A percentile compares a stretch with the other conserved stretches of the same genome.
Evolutionary conservation across 1,284 basidiomycete species (phyloP).

Genomic region (Pseudozyma sp.): DNA sequence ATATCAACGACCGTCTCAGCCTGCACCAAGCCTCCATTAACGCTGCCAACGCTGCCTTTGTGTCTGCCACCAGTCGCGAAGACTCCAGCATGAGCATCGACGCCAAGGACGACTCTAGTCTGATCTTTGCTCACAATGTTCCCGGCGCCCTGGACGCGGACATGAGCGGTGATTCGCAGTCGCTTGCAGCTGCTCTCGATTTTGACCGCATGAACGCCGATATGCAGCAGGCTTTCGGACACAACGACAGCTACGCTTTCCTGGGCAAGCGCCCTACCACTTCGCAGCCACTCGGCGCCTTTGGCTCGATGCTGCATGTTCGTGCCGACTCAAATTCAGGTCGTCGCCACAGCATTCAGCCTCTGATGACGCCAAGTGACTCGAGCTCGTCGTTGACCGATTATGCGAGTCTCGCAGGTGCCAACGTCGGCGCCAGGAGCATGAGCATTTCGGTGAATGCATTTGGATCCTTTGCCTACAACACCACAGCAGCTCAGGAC

Average conservation of each 20-base stretch:
- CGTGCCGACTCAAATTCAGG: conserved; percentile 44
- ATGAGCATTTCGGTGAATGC: conserved; percentile 47
- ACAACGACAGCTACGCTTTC: conserved; percentile 14
- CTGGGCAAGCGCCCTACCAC: conserved; percentile 40
- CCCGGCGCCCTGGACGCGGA: conserved; percentile 18
- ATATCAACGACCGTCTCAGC: conserved; percentile 26
- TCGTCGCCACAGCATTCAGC: conserved; percentile 60
- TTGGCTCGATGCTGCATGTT: conserved; percentile 27
- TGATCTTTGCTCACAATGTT: conserved; percentile 33
- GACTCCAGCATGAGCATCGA: conserved; percentile 12
- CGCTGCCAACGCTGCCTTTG: conserved; percentile 52
- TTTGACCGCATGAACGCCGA: conserved; percentile 43
- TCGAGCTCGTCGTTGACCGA: conserved; percentile 33
- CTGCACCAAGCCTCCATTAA: conserved; percentile 35
- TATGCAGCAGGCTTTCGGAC: conserved; percentile 23
- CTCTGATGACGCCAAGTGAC: conserved; percentile 45
- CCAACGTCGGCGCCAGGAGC: conserved; percentile 24
- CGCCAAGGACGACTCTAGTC: conserved; percentile 15
- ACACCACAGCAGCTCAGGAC: conserved; percentile 15
- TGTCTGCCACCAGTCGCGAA: conserved; percentile 36
- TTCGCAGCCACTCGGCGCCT: conserved; percentile 6
- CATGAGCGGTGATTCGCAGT: conserved; percentile 36
- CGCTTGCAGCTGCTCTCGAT: conserved; percentile 44
- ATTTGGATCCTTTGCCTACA: conserved; percentile 22
- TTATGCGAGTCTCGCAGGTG: conserved; percentile 19